Base-by-base conservation (phyloP, 1,139 yeast species). In the Protomyces pachydermus region DNA sequence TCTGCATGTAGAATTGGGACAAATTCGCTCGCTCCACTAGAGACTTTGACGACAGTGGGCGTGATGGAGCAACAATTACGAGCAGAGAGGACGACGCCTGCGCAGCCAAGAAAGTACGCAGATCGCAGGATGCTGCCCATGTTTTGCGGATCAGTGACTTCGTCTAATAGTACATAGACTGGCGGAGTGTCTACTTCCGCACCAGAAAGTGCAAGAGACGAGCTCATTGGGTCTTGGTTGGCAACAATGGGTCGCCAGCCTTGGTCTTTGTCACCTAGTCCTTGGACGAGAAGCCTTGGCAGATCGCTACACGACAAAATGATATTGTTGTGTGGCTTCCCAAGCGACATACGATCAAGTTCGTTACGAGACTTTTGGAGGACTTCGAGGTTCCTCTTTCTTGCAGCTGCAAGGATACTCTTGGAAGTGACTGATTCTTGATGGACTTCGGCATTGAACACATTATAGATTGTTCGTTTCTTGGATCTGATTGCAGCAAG, bases 21-120 rank as follows among this genome's bases (percentile, higher is more conserved):
- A 65, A 84, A 79, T 70, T 91, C 98, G 67, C 88, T 76, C 0
- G 97, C 93, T n/a, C 98, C 98, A 2, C 90, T 87, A 6, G 95
- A 82, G 0, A 95, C 84, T 73, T 91, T 91, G 39, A 85, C 82
- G 1, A 91, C 91, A 0, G 82, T 86, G 0, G 96, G 90, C 0
- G 90, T 84, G 67, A 91, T 74, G 32, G 85, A 81, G 0, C 97
- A 90, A 69, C 89, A 83, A 37, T 38, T 64, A 20, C 81, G 82
- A 53, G 82, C 83, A 1, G 96, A 87, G 58, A 87, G 76, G 1
- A 88, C 83, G 14, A 91, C 77, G 70, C 89, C 88, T 74, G 91
- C 97, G 1, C 82, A 96, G 2, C 97, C 97, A 51, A 91, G 78
- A 74, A 81, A 91, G 74, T 84, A 88, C 0, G 96, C 95, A 0